These are phyloP conservation scores for Salix arbutifolia DNA, from an alignment of 345 rosid genomes.

Conservation along the genomic window DNA sequence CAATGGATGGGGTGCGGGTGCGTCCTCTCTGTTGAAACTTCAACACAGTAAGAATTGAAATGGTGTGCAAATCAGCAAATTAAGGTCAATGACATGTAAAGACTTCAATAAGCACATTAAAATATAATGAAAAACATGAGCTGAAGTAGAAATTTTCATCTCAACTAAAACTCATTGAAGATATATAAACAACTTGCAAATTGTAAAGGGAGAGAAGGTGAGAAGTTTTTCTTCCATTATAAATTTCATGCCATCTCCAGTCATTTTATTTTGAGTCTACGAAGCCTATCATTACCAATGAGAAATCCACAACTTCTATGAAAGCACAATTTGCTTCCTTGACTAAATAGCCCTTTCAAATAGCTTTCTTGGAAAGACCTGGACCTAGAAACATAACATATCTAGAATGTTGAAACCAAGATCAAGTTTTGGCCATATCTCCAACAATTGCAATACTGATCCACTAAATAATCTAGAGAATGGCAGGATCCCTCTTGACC, in stretches of 20 bases:
- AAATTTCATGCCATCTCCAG: neutral
- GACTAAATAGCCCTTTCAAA: neutral
- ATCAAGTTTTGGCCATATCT: too few species aligned
- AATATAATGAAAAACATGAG: neutral
- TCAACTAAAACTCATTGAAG: neutral
- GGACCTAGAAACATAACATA: neutral
- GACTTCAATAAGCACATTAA: neutral
- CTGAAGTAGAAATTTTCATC: neutral
- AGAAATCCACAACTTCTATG: neutral
- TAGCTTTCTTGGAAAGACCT: neutral
- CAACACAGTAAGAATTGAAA: conserved; percentile 7
- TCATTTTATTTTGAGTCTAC: neutral
- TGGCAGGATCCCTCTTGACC: too few species aligned
- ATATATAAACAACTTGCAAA: neutral
- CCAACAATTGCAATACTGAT: too few species aligned
- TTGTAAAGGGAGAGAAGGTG: neutral
- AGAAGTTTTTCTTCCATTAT: too few species aligned
- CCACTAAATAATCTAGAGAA: too few species aligned
- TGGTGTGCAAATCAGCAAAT: conserved; percentile 9
- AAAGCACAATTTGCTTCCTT: neutral
- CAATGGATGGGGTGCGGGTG: conserved; percentile 36
- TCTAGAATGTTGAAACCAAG: too few species aligned
- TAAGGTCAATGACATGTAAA: neutral
- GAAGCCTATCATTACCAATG: neutral
- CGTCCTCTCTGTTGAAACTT: conserved; percentile 62